phyloP scores from a whole-genome alignment of 306 rosid species.

The Cyamopsis tetragonoloba region DNA sequence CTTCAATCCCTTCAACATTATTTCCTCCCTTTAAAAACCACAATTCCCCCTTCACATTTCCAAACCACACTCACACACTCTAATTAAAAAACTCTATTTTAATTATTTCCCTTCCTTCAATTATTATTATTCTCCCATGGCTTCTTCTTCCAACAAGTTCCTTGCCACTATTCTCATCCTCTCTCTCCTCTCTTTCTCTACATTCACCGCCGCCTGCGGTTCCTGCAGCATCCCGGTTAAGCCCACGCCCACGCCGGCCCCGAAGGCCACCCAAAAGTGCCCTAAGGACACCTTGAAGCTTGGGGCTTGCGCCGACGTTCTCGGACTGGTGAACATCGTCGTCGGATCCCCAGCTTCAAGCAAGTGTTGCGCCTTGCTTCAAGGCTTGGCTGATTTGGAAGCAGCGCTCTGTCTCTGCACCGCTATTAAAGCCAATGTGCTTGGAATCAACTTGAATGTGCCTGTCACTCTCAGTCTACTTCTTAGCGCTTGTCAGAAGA shows the following conservation, averaged over 20 bases:
- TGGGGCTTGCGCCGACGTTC: constrained; percentile 54
- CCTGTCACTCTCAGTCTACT: constrained; percentile 57
- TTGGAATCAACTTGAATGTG: constrained; percentile 63
- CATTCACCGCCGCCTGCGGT: constrained; percentile 40
- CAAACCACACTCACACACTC: too few relatives aligned
- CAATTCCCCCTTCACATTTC: constrained; percentile 9
- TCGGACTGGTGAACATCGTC: constrained; percentile 43
- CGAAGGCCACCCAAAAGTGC: too few relatives aligned
- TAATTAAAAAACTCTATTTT: too few relatives aligned
- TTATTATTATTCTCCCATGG: too few relatives aligned
- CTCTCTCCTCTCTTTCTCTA: constrained; percentile 39
- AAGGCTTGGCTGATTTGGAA: constrained; percentile 61
- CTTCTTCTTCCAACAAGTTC: constrained; percentile 51
- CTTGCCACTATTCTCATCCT: constrained; percentile 44
- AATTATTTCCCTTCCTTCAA: too few relatives aligned
- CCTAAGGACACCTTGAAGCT: constrained; percentile 65
- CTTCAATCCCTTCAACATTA: too few relatives aligned
- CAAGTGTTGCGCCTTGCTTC: constrained; percentile 61
- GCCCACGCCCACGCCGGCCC: neutral
- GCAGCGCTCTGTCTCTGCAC: constrained; percentile 81
- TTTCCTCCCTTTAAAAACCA: constrained; percentile 51
- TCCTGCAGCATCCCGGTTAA: constrained; percentile 40
- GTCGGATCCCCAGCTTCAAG: constrained; percentile 51
- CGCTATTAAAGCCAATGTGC: constrained; percentile 71
- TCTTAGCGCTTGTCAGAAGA: constrained; percentile 63